Conservation (phyloP, 345 rosid species). For the Gossypium ekmanianum region DNA sequence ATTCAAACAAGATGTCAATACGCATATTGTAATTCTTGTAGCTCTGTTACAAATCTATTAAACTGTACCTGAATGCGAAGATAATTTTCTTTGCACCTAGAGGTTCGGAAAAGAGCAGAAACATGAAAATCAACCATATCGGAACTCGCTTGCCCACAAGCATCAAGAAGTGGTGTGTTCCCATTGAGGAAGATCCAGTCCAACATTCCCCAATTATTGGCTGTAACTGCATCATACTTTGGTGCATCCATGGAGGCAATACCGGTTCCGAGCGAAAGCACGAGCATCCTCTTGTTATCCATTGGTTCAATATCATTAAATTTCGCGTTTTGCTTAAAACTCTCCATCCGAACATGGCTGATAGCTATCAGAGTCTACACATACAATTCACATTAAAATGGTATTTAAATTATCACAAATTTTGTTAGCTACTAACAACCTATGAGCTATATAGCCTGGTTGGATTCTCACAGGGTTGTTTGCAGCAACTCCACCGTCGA, state of each 20-base stretch:
- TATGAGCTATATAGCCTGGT: constrained; percentile 27
- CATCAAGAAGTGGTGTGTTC: constrained; percentile 34
- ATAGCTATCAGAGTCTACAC: constrained; percentile 46
- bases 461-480: not conserved
- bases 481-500: constrained; percentile 3
- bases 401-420: not conserved
- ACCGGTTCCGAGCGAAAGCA: constrained; percentile 42
- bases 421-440: constrained; percentile 21
- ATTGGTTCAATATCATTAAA: constrained; percentile 28
- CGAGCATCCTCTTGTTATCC: constrained; percentile 34
- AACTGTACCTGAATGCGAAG: constrained; percentile 42
- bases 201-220: constrained; percentile 37
- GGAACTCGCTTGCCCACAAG: constrained; percentile 36
- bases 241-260: constrained; percentile 15
- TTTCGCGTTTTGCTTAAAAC: constrained; percentile 19
- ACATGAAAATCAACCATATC: constrained; percentile 50
- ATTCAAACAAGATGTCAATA: not conserved
- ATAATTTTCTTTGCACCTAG: constrained; percentile 26
- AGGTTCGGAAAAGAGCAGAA: constrained; percentile 27
- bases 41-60: too few species aligned
- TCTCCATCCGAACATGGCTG: constrained; percentile 17
- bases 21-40: too few species aligned
- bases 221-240: constrained; percentile 28
- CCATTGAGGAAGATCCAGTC: constrained; percentile 32
- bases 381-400: not conserved